Evolutionary conservation across 2,329 filamentous ascomycete species (phyloP).

Genomic region (Colletotrichum australisinense): DNA sequence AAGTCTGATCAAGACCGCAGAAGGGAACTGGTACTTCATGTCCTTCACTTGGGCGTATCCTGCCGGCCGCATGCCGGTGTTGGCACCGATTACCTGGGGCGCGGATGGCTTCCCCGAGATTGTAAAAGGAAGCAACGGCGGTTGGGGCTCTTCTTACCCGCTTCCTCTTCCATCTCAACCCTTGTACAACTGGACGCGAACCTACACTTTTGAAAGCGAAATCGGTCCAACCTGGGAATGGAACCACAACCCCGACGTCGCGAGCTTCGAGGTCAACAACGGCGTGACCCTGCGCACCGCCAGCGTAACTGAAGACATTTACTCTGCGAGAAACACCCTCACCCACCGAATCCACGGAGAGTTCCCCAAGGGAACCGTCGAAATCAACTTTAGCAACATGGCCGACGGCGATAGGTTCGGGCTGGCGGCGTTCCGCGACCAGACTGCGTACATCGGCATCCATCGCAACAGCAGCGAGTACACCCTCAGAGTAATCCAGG

Average conservation of each 20-base stretch:
- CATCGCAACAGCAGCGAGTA: conserved; percentile 47
- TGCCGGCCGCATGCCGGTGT: conserved; percentile 65
- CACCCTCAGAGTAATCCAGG: conserved; percentile 48
- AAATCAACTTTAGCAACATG: conserved; percentile 61
- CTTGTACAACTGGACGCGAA: conserved; percentile 46
- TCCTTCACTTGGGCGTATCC: conserved; percentile 68
- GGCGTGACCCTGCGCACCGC: conserved; percentile 61
- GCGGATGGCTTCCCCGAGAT: conserved; percentile 61
- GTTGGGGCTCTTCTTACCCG: conserved; percentile 60
- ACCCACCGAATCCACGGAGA: conserved; percentile 59
- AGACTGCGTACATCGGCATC: conserved; percentile 64
- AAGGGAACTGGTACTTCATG: conserved; percentile 69
- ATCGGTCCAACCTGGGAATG: conserved; percentile 66
- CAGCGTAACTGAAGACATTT: conserved; percentile 64
- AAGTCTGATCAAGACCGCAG: conserved; percentile 62
- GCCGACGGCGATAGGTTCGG: conserved; percentile 63
- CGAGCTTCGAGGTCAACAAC: conserved; percentile 55
- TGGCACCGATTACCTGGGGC: conserved; percentile 65
- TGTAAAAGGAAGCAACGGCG: conserved; percentile 53
- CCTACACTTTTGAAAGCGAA: conserved; percentile 55
- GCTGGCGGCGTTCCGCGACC: conserved; percentile 64
- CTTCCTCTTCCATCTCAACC: conserved; percentile 42
- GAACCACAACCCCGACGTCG: conserved; percentile 70
- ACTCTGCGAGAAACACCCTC: conserved; percentile 58
- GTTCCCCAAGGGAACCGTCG: conserved; percentile 59